A percentile compares a stretch with the other conserved stretches of the same genome.
These are phyloP conservation scores for Lupinus albus DNA, from an alignment of 306 rosid genomes.

Conservation along the genomic window DNA sequence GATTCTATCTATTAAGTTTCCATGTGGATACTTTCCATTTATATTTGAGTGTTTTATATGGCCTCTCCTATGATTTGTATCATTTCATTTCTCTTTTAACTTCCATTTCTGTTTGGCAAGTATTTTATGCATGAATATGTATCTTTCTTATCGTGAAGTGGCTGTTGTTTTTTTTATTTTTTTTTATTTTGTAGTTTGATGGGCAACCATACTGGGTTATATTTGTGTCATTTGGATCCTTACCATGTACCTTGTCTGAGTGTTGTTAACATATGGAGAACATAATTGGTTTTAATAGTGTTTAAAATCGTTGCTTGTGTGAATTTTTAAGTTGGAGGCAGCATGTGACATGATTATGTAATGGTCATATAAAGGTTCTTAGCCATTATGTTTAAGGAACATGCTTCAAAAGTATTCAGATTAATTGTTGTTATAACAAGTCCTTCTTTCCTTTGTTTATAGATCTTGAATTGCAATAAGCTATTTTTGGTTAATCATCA, in stretches of 20 bases:
- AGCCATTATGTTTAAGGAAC: constrained; percentile 4
- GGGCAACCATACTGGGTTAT: neutral
- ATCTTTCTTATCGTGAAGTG: neutral
- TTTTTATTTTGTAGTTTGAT: constrained; percentile 19
- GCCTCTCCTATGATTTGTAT: neutral
- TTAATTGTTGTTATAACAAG: neutral
- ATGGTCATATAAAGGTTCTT: constrained; percentile 12
- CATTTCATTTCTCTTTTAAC: constrained; percentile 7
- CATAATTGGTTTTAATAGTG: constrained; percentile 1
- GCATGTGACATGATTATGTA: neutral
- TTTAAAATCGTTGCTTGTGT: neutral
- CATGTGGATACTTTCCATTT: neutral
- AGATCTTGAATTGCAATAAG: neutral
- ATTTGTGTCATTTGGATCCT: neutral
- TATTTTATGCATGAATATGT: neutral
- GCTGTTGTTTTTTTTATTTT: neutral
- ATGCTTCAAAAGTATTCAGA: neutral
- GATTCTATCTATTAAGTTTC: constrained; percentile 10
- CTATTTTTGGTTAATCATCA: neutral
- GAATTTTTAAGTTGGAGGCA: neutral
- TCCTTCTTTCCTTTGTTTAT: neutral
- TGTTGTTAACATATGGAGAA: neutral
- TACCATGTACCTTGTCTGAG: neutral
- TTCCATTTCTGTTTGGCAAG: neutral
- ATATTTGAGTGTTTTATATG: neutral